Conservation (phyloP, 139 green algal species). For the Pseudopediastrum boryanum region DNA sequence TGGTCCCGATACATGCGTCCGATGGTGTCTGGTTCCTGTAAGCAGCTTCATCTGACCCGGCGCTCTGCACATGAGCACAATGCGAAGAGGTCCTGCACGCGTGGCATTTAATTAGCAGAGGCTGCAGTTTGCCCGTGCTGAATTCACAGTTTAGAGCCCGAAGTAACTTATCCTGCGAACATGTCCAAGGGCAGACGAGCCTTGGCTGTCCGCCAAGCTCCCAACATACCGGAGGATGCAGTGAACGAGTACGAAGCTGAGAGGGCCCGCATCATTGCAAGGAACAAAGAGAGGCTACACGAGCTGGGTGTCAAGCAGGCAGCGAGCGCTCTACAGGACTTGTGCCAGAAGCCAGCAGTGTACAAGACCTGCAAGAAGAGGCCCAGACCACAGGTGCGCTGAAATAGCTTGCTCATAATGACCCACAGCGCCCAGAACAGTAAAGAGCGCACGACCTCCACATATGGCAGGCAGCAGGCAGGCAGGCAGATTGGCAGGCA, state of each 20-base stretch:
- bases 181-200: too few relatives aligned
- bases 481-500: too few relatives aligned
- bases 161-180: too few relatives aligned
- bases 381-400: background rate
- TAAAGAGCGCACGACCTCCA: background rate
- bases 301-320: constrained; percentile 14
- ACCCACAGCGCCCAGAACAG: background rate
- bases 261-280: constrained; percentile 9
- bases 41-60: too few relatives aligned
- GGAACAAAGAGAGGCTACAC: constrained; percentile 6
- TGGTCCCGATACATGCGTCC: too few relatives aligned
- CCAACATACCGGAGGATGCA: background rate
- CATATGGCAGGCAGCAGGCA: background rate
- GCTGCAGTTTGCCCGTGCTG: too few relatives aligned
- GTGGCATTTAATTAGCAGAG: too few relatives aligned
- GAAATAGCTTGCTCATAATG: background rate
- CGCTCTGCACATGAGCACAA: too few relatives aligned
- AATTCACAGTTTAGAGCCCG: too few relatives aligned
- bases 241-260: constrained; percentile 9
- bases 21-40: too few relatives aligned
- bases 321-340: background rate
- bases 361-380: background rate
- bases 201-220: too few relatives aligned
- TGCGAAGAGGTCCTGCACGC: too few relatives aligned
- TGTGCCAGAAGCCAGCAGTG: background rate